A percentile compares a stretch with the other conserved stretches of the same genome.
phyloP scores from a whole-genome alignment of 768 basidiomycete species.

The Termitomyces sp. region DNA sequence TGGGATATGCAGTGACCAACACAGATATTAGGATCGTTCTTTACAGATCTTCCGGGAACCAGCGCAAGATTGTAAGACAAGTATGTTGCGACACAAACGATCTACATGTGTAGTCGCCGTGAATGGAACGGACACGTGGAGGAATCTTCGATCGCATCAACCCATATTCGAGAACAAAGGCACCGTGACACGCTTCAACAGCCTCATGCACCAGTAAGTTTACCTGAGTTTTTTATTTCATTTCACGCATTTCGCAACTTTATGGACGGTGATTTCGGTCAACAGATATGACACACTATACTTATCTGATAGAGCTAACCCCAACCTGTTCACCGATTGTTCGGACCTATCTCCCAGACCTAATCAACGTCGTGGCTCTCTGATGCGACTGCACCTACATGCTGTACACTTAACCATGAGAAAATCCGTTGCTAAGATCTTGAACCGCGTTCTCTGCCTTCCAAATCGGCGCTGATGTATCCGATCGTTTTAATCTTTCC shows the following conservation, averaged over 20 bases:
- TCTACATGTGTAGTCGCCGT: neutral
- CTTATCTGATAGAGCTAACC: neutral
- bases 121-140: conserved; percentile 4
- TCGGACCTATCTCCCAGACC: neutral
- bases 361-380: neutral
- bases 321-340: neutral
- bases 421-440: conserved; percentile 11
- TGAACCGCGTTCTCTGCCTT: conserved; percentile 5
- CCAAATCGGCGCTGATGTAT: conserved; percentile 14
- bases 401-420: conserved; percentile 5
- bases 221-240: neutral
- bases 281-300: neutral
- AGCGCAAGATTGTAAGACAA: neutral
- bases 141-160: conserved; percentile 5
- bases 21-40: neutral
- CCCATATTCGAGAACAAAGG: conserved; percentile 1
- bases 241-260: conserved; percentile 1
- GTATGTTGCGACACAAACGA: neutral
- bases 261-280: neutral
- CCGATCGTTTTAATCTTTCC: conserved; percentile 17
- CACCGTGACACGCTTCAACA: conserved; percentile 4
- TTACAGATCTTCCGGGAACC: neutral
- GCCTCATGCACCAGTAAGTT: conserved; percentile 8
- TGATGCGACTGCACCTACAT: neutral
- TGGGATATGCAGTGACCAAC: neutral